Base-by-base conservation (phyloP, 805 yeast species). In the Hagleromyces aurorensis region DNA sequence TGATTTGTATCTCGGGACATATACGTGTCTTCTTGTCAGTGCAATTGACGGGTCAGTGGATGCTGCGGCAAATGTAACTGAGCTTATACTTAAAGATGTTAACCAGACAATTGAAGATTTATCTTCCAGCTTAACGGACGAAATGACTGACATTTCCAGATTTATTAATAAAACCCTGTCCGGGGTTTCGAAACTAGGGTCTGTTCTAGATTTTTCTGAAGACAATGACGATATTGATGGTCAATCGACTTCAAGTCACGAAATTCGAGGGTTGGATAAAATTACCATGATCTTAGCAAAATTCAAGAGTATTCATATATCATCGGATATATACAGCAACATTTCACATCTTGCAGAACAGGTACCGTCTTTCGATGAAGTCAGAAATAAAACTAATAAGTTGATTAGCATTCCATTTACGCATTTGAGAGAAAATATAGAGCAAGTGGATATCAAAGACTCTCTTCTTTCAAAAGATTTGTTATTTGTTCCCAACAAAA, bases 1-100 rank as follows among this genome's bases (percentile, higher is more conserved):
- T 6, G 85, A 86, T 18, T 44, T 89, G 40, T 70, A 80, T 27
- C 54, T 86, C 2, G 97, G 96, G 0, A 91, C 97, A 0, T 84
- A 83, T 55, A 78, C 80, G 0, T 91, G 98, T 54, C 61, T 91
- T 9, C 52, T 85, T 9, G 72, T 81, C 0, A 77, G 91, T 4
- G 72, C 86, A 0, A 63, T 87, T 5, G 77, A 73, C 44, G 83
- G 87, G 3, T 69, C 82, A 0, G 78, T 77, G 1, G 75, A 73
- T 41, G 72, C 75, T 17, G 93, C 93, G 0, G 52, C 82, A 1
- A 79, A 82, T 47, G 71, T 84, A 1, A 75, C 94, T 0, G 82
- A 79, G 43, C 49, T 68, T 1, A 61, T 84, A 1, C 64, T 86
- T 6, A 50, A 52, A 4, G 57, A 65, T 13, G 81, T 85, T 2